Percentiles rank a stretch among this genome's conserved stretches.
Conservation (phyloP, 257 asterid species). For the Gardenia jasminoides region DNA sequence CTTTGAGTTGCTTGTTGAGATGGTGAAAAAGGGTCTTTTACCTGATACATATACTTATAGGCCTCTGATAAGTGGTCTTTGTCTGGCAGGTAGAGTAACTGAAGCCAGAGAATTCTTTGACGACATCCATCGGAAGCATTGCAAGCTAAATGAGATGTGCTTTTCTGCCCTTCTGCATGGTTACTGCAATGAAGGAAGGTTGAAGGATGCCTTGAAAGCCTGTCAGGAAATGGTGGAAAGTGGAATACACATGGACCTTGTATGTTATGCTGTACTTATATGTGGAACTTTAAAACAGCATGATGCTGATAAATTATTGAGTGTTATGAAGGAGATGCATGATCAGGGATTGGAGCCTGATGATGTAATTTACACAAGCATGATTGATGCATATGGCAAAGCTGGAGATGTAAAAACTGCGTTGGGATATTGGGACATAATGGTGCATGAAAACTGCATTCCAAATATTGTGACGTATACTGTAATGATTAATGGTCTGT, state of each 20-base stretch:
- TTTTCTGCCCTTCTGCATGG: constrained; percentile 76
- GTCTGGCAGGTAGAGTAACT: constrained; percentile 55
- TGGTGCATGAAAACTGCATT: constrained; percentile 58
- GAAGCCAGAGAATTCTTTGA: constrained; percentile 67
- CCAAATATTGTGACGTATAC: constrained; percentile 74
- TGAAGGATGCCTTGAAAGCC: constrained; percentile 57
- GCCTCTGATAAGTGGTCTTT: constrained; percentile 67
- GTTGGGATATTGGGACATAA: constrained; percentile 65
- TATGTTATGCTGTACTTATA: constrained; percentile 68
- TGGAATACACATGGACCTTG: constrained; percentile 64
- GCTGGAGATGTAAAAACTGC: constrained; percentile 62
- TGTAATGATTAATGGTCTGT: constrained; percentile 63
- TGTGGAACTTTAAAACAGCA: constrained; percentile 46
- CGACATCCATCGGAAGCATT: constrained; percentile 44
- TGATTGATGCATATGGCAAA: constrained; percentile 67
- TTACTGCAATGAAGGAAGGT: constrained; percentile 60
- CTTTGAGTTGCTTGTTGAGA: constrained; percentile 68
- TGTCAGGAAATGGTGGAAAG: constrained; percentile 53
- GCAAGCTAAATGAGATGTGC: constrained; percentile 66
- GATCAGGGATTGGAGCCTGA: constrained; percentile 66
- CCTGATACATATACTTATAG: constrained; percentile 86
- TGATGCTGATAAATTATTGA: constrained; percentile 37
- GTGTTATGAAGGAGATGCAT: constrained; percentile 53
- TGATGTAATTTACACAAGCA: constrained; percentile 56
- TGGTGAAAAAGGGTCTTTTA: constrained; percentile 59